Conservation (phyloP, 176 grass and related monocot genomes). For the Neostapfia colusana region DNA sequence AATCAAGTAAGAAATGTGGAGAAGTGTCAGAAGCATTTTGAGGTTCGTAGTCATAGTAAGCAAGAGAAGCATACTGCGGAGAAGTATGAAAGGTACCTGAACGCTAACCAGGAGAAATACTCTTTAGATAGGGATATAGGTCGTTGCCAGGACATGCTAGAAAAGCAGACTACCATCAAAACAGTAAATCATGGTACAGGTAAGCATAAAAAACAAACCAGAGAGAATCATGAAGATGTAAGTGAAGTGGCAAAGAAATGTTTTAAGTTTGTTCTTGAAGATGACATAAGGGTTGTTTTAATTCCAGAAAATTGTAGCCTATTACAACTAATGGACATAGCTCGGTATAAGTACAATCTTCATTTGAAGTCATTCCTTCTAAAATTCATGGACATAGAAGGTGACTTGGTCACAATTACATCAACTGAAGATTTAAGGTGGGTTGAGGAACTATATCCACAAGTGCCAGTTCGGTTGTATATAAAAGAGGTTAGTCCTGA, state of each 20-base stretch:
- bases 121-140: slow-evolving; percentile 1
- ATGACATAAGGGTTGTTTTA: slow-evolving; percentile 72
- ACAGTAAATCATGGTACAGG: slow-evolving; percentile 10
- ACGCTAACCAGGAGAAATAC: slow-evolving; percentile 20
- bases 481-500: slow-evolving; percentile 75
- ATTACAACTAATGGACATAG: slow-evolving; percentile 54
- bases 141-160: slow-evolving; percentile 7
- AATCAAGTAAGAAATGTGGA: slow-evolving; percentile 17
- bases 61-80: slow-evolving; percentile 18
- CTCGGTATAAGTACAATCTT: slow-evolving; percentile 62
- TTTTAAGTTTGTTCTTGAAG: slow-evolving; percentile 64
- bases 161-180: slow-evolving; percentile 2
- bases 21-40: slow-evolving; percentile 35
- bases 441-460: slow-evolving; percentile 66
- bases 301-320: slow-evolving; percentile 64
- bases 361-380: slow-evolving; percentile 56
- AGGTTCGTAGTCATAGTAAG: slow-evolving; percentile 15
- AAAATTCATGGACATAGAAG: slow-evolving; percentile 74
- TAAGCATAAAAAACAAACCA: slow-evolving; percentile 25
- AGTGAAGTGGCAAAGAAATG: slow-evolving; percentile 34
- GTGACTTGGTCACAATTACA: slow-evolving; percentile 87
- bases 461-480: slow-evolving; percentile 63
- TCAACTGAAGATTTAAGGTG: slow-evolving; percentile 69
- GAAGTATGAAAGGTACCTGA: slow-evolving; percentile 16
- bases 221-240: slow-evolving; percentile 36